Conservation (phyloP, 805 yeast genomes). For the Lachancea meyersii region DNA sequence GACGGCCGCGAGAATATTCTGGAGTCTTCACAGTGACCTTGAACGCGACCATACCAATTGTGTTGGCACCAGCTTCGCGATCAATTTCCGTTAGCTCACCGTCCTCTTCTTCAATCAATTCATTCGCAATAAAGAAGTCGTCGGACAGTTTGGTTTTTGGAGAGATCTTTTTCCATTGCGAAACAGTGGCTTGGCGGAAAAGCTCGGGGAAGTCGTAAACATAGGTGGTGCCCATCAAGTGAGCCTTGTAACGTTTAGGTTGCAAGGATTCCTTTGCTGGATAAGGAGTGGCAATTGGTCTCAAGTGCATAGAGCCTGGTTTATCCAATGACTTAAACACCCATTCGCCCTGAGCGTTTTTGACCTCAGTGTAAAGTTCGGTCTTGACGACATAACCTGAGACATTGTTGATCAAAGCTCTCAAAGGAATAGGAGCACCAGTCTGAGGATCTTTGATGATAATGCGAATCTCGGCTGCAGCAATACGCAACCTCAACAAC, state of each 20-base stretch:
- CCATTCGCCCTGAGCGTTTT: conserved; percentile 92
- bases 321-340: conserved; percentile 90
- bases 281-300: conserved; percentile 92
- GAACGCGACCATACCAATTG: conserved; percentile 97
- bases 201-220: conserved; percentile 98
- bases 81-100: conserved; percentile 75
- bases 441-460: conserved; percentile 85
- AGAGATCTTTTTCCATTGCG: conserved; percentile 74
- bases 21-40: conserved; percentile 86
- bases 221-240: conserved; percentile 95
- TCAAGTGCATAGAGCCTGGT: conserved; percentile 96
- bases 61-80: conserved; percentile 95
- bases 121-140: conserved; percentile 71
- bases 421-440: conserved; percentile 87
- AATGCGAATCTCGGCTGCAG: conserved; percentile 96
- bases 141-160: conserved; percentile 46
- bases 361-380: conserved; percentile 90
- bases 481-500: conserved; percentile 91
- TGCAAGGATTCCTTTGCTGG: conserved; percentile 97
- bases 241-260: conserved; percentile 98
- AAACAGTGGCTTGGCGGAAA: conserved; percentile 83
- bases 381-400: conserved; percentile 96
- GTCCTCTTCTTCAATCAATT: conserved; percentile 78
- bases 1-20: conserved; percentile 95
- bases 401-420: conserved; percentile 94